These are phyloP conservation scores for Onygenales sp. DNA, from an alignment of 2,329 filamentous ascomycete genomes.

Conservation along the genomic window DNA sequence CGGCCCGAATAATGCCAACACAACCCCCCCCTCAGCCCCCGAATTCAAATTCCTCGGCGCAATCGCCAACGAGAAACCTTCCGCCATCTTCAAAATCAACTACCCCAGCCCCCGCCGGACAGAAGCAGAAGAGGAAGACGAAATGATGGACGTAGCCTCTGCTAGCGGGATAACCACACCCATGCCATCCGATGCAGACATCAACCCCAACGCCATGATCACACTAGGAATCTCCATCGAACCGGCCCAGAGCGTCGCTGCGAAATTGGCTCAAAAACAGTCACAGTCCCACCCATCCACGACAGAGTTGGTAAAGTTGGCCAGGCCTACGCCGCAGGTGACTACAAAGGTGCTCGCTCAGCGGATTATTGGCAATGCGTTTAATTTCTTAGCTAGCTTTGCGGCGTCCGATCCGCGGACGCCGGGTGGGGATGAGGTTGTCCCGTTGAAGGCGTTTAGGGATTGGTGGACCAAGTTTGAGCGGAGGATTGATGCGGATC, in stretches of 20 bases:
- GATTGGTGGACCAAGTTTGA: constrained; percentile 99
- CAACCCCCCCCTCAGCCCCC: constrained; percentile 1
- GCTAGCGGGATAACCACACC: constrained; percentile 13
- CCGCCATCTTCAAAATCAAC: constrained; percentile 75
- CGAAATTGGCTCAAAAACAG: constrained; percentile 47
- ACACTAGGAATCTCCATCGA: constrained; percentile 79
- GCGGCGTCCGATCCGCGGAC: constrained; percentile 47
- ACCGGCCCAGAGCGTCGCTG: constrained; percentile 59
- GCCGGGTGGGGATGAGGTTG: constrained; percentile 62
- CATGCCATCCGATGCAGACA: constrained; percentile 12
- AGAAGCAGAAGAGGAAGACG: constrained; percentile 29
- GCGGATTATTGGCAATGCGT: constrained; percentile 90
- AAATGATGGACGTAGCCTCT: constrained; percentile 40
- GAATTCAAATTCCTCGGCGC: constrained; percentile 81
- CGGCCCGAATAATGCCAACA: constrained; percentile 28
- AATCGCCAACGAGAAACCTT: constrained; percentile 82
- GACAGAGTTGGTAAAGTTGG: constrained; percentile 3
- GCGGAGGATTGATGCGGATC: constrained; percentile 71
- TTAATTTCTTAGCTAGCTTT: constrained; percentile 91
- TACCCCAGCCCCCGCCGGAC: constrained; percentile 11
- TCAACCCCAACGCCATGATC: constrained; percentile 39
- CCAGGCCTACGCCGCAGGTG: constrained; percentile 23
- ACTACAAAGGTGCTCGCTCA: constrained; percentile 77
- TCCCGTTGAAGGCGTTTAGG: constrained; percentile 89
- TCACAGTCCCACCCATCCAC: constrained; percentile 6